Evolutionary conservation across 2,329 filamentous ascomycete genomes (phyloP), one percentile per base, ranked within the genome.

Genomic region (Pseudogymnoascus sp.): DNA sequence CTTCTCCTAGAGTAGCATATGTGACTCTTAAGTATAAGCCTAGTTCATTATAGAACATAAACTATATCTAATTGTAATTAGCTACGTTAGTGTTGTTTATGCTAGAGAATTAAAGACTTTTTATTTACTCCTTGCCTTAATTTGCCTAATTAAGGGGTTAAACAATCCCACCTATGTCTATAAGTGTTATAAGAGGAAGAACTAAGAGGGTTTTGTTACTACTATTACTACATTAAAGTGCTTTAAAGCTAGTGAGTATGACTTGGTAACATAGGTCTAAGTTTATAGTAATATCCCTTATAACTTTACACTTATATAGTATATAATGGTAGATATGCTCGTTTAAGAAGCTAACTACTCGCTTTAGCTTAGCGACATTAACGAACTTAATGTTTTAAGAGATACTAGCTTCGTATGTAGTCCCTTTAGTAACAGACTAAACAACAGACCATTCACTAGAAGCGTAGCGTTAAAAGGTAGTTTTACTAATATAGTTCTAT

Each of bases 391-490:
- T 71, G 0, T 72, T 66, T 6, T 72, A 67, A 1, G 75, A 73
- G 64, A 80, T 71, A 0, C 82, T 82, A 0, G 69, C 61, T 1
- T 70, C 69, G 71, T 83, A 85, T 0, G 64, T 68, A 0, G 80
- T 81, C 0, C 83, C 83, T 0, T 72, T 69, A 0, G 83, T 78
- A 13, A 85, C 68, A 0, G 66, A 44, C 65, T 78, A 76, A 2
- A 72, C 63, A 0, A 73, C 69, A 2, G 81, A 81, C 83, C 83
- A 85, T 0, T 67, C 40, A 7, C 83, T 82, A 2, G 77, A 79
- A 7, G 77, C 83, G 64, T 83, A 85, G 59, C 81, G 81, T 72
- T 85, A 82, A 78, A 78, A 85, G 0, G 77, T 76, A 1, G 70
- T 74, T 11, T 81, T 80, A 0, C 71, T 74, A 5, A 84, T 74